Conservation (phyloP, 139 green algal genomes). For the Spirogloea muscicola region DNA sequence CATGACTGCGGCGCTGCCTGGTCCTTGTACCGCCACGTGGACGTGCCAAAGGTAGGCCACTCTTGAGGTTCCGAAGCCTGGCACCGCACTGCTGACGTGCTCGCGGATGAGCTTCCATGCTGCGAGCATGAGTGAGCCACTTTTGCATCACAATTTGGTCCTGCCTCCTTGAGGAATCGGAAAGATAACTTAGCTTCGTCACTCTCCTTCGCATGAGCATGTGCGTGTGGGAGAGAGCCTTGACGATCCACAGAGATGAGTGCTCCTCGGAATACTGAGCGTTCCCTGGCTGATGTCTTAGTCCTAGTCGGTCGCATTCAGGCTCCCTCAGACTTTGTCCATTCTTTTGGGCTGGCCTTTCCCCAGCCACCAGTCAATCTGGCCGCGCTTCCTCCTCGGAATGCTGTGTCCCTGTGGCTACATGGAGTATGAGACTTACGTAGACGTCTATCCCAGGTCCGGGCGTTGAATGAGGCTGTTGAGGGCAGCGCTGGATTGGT, state of each 20-base stretch:
- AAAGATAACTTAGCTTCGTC: background rate
- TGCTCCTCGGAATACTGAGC: too few species aligned
- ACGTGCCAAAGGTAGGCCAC: slow-evolving; percentile 10
- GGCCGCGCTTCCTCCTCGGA: too few species aligned
- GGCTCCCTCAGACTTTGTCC: too few species aligned
- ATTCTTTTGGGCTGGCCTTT: too few species aligned
- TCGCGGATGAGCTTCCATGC: background rate
- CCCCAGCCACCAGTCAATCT: too few species aligned
- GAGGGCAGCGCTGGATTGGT: slow-evolving; percentile 14
- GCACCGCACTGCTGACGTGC: background rate
- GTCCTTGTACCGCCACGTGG: slow-evolving; percentile 34
- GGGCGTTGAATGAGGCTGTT: slow-evolving; percentile 24
- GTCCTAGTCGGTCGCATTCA: too few species aligned
- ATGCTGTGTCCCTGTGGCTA: too few species aligned
- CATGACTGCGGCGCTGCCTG: slow-evolving; percentile 19
- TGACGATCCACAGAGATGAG: too few species aligned
- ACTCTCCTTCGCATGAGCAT: background rate
- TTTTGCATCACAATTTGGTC: too few species aligned
- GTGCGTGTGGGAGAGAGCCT: background rate
- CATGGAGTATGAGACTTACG: background rate
- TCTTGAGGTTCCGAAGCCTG: background rate
- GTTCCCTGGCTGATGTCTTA: too few species aligned
- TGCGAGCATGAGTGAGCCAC: background rate
- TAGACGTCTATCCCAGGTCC: slow-evolving; percentile 5
- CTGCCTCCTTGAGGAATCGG: too few species aligned